Conservation (phyloP, 2,329 filamentous ascomycete genomes). For the Xylaria sp. region DNA sequence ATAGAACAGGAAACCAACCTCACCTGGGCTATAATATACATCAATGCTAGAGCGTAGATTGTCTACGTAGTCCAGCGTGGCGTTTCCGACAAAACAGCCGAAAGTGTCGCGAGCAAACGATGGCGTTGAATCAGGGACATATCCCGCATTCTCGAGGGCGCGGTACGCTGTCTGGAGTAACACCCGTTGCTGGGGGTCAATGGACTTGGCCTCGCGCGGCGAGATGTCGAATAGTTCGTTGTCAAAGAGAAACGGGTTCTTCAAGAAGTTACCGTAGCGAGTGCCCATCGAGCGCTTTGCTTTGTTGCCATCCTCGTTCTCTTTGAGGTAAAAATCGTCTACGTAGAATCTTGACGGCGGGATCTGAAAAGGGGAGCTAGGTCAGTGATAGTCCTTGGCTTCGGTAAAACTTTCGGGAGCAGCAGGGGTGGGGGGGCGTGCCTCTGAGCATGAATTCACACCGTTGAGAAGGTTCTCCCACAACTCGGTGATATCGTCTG, state of each 20-base stretch:
- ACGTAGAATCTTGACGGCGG: constrained; percentile 29
- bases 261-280: constrained; percentile 24
- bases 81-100: constrained; percentile 32
- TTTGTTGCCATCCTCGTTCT: constrained; percentile 24
- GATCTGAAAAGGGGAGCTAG: constrained; percentile 17
- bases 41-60: constrained; percentile 34
- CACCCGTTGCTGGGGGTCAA: constrained; percentile 12
- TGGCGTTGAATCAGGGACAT: constrained; percentile 25
- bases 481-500: constrained; percentile 28
- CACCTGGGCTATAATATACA: constrained; percentile 34
- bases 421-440: not conserved
- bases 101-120: constrained; percentile 34
- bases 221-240: constrained; percentile 40
- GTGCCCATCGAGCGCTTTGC: constrained; percentile 28
- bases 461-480: constrained; percentile 37
- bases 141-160: constrained; percentile 29
- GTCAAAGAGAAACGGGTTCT: constrained; percentile 37
- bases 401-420: not conserved
- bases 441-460: constrained; percentile 34
- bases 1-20: not conserved
- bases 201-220: constrained; percentile 36
- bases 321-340: constrained; percentile 32
- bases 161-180: constrained; percentile 33
- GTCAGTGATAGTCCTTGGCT: not conserved
- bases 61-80: constrained; percentile 34